Percentiles rank a stretch among this genome's conserved stretches.
Evolutionary conservation across 2,329 filamentous ascomycete genomes (phyloP).

Genomic region (Aspergillus hiratsukae): DNA sequence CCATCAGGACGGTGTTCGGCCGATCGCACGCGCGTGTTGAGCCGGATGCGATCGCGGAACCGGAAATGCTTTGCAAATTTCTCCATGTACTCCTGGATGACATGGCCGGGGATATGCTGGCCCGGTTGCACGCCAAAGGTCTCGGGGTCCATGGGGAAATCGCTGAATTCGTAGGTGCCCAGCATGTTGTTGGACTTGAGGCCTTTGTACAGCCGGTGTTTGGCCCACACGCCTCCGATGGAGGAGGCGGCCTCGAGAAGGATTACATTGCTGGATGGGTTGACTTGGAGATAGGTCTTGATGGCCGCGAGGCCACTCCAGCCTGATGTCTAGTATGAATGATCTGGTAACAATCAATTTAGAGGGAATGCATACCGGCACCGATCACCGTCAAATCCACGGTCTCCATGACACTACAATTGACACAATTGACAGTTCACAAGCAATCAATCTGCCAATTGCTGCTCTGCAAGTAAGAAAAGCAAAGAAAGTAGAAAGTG

Average conservation of each 20-base stretch:
- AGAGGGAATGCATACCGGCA: constrained; percentile 14
- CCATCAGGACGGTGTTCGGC: constrained; percentile 41
- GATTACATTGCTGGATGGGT: constrained; percentile 54
- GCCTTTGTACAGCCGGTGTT: constrained; percentile 60
- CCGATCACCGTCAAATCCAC: constrained; percentile 29
- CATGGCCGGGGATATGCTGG: constrained; percentile 56
- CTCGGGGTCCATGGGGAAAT: constrained; percentile 63
- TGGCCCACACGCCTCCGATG: constrained; percentile 66
- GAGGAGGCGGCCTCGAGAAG: constrained; percentile 56
- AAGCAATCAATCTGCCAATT: background rate
- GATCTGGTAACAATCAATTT: too few relatives aligned
- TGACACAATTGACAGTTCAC: background rate
- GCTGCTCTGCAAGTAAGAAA: background rate
- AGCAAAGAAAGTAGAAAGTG: background rate
- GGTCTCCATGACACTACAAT: constrained; percentile 17
- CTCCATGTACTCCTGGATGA: constrained; percentile 54
- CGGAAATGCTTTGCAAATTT: constrained; percentile 53
- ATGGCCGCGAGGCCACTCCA: constrained; percentile 57
- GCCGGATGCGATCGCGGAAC: constrained; percentile 46
- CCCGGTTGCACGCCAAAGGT: constrained; percentile 47
- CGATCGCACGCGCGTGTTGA: constrained; percentile 49
- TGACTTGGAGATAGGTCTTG: constrained; percentile 57
- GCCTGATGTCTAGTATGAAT: constrained; percentile 22
- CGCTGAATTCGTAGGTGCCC: constrained; percentile 68
- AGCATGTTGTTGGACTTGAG: constrained; percentile 71